These are phyloP conservation scores for Ceraceosorus guamensis DNA, from an alignment of 1,284 basidiomycete species.

Conservation along the genomic window DNA sequence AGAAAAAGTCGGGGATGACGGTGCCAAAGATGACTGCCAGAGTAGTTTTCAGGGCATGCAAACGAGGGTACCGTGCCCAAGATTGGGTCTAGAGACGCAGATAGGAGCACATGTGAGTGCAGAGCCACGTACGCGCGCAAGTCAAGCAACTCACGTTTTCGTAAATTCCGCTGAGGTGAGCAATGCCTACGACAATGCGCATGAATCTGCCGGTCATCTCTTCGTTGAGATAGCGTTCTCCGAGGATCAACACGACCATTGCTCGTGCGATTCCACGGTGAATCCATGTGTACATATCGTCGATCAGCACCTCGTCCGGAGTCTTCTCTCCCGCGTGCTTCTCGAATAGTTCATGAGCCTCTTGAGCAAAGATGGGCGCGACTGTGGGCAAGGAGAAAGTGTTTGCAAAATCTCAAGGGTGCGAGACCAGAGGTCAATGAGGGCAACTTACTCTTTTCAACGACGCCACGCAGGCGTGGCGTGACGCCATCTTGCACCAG, in stretches of 20 bases:
- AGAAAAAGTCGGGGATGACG: conserved; percentile 11
- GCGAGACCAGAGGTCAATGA: too few relatives aligned
- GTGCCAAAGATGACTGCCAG: conserved; percentile 10
- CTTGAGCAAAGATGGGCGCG: conserved; percentile 8
- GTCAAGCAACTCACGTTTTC: conserved; percentile 4
- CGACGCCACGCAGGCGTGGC: conserved; percentile 6
- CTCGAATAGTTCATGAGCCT: conserved; percentile 5
- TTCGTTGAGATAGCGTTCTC: conserved; percentile 8
- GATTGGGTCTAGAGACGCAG: conserved; percentile 1
- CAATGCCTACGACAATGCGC: conserved; percentile 9
- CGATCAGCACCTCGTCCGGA: conserved; percentile 2
- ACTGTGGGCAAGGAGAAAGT: background rate
- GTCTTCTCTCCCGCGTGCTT: conserved; percentile 2
- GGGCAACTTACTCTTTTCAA: conserved; percentile 6
- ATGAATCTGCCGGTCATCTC: conserved; percentile 11
- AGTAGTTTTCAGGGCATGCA: conserved; percentile 12
- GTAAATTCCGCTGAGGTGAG: conserved; percentile 11
- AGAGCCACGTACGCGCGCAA: background rate
- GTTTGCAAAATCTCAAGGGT: too few relatives aligned
- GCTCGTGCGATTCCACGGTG: conserved; percentile 11
- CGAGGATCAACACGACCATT: conserved; percentile 11
- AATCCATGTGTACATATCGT: conserved; percentile 9
- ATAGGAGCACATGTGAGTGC: background rate
- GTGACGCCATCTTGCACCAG: conserved; percentile 12
- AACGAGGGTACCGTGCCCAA: conserved; percentile 2